Evolutionary conservation across 1,284 basidiomycete genomes (phyloP).

Genomic region (Golubevia sp.): DNA sequence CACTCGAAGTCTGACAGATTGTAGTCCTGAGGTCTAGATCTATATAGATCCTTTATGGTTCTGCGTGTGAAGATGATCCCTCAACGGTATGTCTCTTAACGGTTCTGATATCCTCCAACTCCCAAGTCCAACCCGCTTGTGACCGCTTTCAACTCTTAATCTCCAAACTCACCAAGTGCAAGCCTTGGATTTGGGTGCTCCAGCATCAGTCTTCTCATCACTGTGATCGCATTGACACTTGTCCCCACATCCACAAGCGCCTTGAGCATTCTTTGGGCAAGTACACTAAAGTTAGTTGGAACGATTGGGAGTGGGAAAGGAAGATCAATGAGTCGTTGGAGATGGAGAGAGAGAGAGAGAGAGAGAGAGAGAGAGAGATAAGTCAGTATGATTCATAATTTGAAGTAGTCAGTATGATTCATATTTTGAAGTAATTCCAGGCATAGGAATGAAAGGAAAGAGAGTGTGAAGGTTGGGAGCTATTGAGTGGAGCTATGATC

Average conservation of each 20-base stretch:
- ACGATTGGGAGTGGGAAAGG: not conserved
- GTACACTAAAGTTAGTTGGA: not conserved
- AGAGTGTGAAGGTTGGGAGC: too few species aligned
- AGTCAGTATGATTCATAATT: too few species aligned
- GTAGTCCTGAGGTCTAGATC: not conserved
- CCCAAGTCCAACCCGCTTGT: too few species aligned
- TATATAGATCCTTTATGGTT: too few species aligned
- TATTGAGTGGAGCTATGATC: too few species aligned
- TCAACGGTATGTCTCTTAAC: too few species aligned
- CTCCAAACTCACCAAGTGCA: not conserved
- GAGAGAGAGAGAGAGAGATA: too few species aligned
- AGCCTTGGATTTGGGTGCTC: not conserved
- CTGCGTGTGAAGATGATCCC: too few species aligned
- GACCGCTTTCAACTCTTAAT: not conserved
- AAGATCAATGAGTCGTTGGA: not conserved
- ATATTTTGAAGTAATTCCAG: too few species aligned
- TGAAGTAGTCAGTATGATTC: too few species aligned
- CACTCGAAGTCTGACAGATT: not conserved
- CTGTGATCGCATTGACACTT: not conserved
- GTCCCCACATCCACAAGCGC: not conserved
- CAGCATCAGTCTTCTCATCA: not conserved
- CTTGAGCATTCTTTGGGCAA: not conserved
- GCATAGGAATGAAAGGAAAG: constrained; percentile 1
- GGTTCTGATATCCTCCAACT: too few species aligned
- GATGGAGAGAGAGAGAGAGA: not conserved